These are phyloP conservation scores for Noccaea bulbosa DNA, from an alignment of 345 rosid species.

Conservation along the genomic window DNA sequence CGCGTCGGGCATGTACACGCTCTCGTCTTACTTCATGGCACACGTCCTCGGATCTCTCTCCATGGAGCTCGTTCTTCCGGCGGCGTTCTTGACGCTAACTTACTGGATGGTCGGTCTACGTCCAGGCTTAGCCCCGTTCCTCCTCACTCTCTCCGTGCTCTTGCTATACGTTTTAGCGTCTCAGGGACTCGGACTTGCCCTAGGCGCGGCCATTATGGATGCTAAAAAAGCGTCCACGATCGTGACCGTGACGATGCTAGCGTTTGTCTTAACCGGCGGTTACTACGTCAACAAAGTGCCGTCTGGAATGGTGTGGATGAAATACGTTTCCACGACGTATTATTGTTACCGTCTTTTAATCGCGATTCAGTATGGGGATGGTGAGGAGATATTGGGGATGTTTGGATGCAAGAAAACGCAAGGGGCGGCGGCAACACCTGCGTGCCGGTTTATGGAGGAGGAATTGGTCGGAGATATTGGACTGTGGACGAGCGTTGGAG, in stretches of 20 bases:
- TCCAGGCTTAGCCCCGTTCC: constrained; percentile 55
- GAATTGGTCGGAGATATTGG: constrained; percentile 71
- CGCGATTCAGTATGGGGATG: constrained; percentile 66
- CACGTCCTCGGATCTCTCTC: constrained; percentile 80
- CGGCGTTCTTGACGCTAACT: constrained; percentile 59
- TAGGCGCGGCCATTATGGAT: constrained; percentile 91
- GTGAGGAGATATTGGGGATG: constrained; percentile 48
- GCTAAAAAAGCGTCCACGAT: constrained; percentile 89
- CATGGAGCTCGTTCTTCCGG: constrained; percentile 90
- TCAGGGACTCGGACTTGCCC: constrained; percentile 82
- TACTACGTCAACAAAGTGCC: constrained; percentile 87
- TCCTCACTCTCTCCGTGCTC: constrained; percentile 60
- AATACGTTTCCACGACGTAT: constrained; percentile 73
- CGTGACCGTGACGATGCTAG: constrained; percentile 85
- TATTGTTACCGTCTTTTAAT: constrained; percentile 73
- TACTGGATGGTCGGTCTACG: constrained; percentile 91
- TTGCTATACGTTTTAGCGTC: constrained; percentile 82
- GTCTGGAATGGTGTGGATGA: constrained; percentile 70
- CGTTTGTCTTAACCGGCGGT: constrained; percentile 83
- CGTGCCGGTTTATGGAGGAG: constrained; percentile 68
- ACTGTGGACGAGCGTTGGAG: constrained; percentile 50
- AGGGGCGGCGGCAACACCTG: constrained; percentile 24
- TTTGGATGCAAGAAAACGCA: constrained; percentile 52
- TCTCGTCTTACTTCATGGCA: constrained; percentile 91
- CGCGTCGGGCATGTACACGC: constrained; percentile 89